These are phyloP conservation scores for Pseudogymnoascus sp. DNA, from an alignment of 2,329 filamentous ascomycete species.

Conservation along the genomic window DNA sequence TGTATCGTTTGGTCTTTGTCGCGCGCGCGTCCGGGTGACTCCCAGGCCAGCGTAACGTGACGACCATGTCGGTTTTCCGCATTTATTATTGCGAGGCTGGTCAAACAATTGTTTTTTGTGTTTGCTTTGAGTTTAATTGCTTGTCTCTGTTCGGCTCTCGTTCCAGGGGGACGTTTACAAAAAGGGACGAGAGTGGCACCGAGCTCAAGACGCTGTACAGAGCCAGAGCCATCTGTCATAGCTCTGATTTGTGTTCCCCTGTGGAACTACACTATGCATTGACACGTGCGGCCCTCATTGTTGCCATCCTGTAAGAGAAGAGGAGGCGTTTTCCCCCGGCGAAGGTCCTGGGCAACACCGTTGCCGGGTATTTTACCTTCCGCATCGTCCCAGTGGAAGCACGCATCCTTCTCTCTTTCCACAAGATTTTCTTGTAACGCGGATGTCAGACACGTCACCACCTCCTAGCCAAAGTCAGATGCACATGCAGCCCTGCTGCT, in stretches of 20 bases:
- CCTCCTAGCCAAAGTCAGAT: slow-evolving; percentile 3
- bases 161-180: background rate
- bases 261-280: background rate
- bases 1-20: background rate
- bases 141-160: background rate
- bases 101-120: background rate
- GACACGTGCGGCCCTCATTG: background rate
- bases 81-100: background rate
- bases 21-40: slow-evolving; percentile 2
- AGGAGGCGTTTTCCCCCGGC: background rate
- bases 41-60: background rate
- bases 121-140: background rate
- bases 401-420: slow-evolving; percentile 1
- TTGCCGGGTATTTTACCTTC: slow-evolving; percentile 3
- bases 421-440: slow-evolving; percentile 4
- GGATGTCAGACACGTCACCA: slow-evolving; percentile 6
- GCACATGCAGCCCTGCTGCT: slow-evolving; percentile 1
- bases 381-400: slow-evolving; percentile 1
- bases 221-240: slow-evolving; percentile 3
- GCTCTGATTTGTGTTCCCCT: slow-evolving; percentile 1
- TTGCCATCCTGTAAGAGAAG: background rate
- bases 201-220: background rate
- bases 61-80: background rate
- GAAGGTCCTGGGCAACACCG: background rate
- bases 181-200: background rate